These are phyloP conservation scores for Balakata baccata DNA, from an alignment of 345 rosid genomes.

Conservation along the genomic window DNA sequence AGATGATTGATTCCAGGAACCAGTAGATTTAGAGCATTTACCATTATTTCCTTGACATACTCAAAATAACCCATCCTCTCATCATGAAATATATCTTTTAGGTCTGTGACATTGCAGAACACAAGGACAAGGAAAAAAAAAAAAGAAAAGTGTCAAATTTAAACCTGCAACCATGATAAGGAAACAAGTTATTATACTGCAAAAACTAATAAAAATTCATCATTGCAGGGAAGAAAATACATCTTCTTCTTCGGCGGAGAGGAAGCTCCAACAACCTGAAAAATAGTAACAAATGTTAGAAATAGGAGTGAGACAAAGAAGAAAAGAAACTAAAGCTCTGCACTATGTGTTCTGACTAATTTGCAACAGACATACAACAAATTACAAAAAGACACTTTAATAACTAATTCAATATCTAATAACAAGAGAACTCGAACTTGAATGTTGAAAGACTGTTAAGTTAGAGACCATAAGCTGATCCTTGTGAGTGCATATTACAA, in stretches of 20 bases:
- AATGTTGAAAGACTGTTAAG: background rate
- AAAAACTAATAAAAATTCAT: constrained; percentile 5
- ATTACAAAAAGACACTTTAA: background rate
- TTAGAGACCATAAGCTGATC: background rate
- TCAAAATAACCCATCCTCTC: constrained; percentile 65
- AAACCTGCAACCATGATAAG: background rate
- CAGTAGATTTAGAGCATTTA: constrained; percentile 31
- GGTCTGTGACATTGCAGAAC: constrained; percentile 34
- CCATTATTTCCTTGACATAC: constrained; percentile 64
- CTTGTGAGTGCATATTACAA: background rate
- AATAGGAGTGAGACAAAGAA: background rate
- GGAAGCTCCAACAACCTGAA: constrained; percentile 65
- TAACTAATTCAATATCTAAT: background rate
- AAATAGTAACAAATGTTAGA: constrained; percentile 10
- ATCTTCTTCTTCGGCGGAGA: constrained; percentile 60
- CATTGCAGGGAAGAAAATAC: constrained; percentile 25
- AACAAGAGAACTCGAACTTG: background rate
- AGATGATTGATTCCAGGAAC: background rate
- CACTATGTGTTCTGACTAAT: background rate
- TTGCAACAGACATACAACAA: background rate
- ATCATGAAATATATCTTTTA: constrained; percentile 57
- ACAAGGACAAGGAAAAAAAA: background rate
- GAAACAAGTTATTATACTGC: background rate
- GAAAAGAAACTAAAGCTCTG: background rate
- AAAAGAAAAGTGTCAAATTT: constrained; percentile 2